Conservation (phyloP, 768 basidiomycete genomes). For the Cystofilobasidium capitatum region DNA sequence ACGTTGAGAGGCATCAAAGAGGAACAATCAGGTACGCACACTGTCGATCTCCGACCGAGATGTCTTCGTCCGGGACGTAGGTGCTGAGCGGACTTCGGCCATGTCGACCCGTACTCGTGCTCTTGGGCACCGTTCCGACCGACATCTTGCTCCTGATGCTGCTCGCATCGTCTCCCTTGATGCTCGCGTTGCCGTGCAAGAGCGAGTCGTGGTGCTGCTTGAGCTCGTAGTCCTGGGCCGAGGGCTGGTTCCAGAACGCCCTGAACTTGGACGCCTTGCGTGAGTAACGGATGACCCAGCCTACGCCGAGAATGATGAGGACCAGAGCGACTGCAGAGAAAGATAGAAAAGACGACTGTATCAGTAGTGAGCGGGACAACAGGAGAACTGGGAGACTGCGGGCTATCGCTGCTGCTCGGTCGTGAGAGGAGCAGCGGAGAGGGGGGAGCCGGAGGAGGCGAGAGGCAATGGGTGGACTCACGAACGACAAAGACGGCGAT, state of each 20-base stretch:
- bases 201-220: slow-evolving; percentile 21
- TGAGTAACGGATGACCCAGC: slow-evolving; percentile 26
- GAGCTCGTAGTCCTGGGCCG: slow-evolving; percentile 23
- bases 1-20: background rate
- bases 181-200: background rate
- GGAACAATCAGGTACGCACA: background rate
- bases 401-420: too few relatives aligned
- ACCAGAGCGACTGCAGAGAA: slow-evolving; percentile 9
- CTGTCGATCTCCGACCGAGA: slow-evolving; percentile 3
- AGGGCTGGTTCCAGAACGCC: slow-evolving; percentile 26
- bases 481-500: background rate
- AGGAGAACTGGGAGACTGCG: too few relatives aligned
- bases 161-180: slow-evolving; percentile 7
- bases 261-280: slow-evolving; percentile 19
- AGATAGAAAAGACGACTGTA: background rate
- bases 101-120: slow-evolving; percentile 1
- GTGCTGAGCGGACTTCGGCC: slow-evolving; percentile 13
- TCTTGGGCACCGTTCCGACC: slow-evolving; percentile 9
- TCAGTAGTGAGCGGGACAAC: too few relatives aligned
- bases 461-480: background rate
- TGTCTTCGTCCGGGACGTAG: background rate
- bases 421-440: background rate
- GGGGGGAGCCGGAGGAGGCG: background rate
- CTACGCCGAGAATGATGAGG: slow-evolving; percentile 7
- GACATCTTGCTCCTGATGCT: slow-evolving; percentile 4